These are phyloP conservation scores for Ustilago nuda DNA, from an alignment of 1,284 basidiomycete species.

Conservation along the genomic window DNA sequence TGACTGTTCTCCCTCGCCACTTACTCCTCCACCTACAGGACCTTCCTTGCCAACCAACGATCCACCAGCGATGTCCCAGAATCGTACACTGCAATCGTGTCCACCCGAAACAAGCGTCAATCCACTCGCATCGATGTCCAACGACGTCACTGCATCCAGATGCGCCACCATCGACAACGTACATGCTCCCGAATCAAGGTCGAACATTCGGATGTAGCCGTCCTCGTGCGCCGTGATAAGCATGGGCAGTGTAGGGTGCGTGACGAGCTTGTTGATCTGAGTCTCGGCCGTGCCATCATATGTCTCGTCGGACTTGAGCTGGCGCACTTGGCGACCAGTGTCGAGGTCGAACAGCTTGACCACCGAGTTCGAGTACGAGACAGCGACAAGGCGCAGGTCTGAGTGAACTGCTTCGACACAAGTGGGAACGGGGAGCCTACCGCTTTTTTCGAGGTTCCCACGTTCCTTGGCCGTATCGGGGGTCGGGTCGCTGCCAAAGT, in stretches of 20 bases:
- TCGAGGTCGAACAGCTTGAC: slow-evolving; percentile 92
- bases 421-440: slow-evolving; percentile 75
- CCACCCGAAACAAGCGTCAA: slow-evolving; percentile 88
- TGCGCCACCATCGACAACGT: slow-evolving; percentile 91
- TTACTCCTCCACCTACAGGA: background rate
- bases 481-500: slow-evolving; percentile 72
- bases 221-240: slow-evolving; percentile 93
- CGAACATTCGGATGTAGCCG: slow-evolving; percentile 89
- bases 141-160: slow-evolving; percentile 86
- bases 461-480: slow-evolving; percentile 60
- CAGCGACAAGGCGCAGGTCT: slow-evolving; percentile 72
- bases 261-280: slow-evolving; percentile 88
- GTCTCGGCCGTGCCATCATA: slow-evolving; percentile 75
- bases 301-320: slow-evolving; percentile 77
- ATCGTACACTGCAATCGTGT: slow-evolving; percentile 91
- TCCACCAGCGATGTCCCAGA: slow-evolving; percentile 87
- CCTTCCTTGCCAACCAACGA: slow-evolving; percentile 29
- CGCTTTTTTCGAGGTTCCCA: slow-evolving; percentile 69
- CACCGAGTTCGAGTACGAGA: slow-evolving; percentile 88
- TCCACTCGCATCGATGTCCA: slow-evolving; percentile 87
- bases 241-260: slow-evolving; percentile 89
- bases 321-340: slow-evolving; percentile 81
- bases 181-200: slow-evolving; percentile 82
- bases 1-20: slow-evolving; percentile 10
- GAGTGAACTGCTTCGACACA: slow-evolving; percentile 80